phyloP scores from a whole-genome alignment of 805 yeast genomes.

The Crinitomyces ghanaensis region DNA sequence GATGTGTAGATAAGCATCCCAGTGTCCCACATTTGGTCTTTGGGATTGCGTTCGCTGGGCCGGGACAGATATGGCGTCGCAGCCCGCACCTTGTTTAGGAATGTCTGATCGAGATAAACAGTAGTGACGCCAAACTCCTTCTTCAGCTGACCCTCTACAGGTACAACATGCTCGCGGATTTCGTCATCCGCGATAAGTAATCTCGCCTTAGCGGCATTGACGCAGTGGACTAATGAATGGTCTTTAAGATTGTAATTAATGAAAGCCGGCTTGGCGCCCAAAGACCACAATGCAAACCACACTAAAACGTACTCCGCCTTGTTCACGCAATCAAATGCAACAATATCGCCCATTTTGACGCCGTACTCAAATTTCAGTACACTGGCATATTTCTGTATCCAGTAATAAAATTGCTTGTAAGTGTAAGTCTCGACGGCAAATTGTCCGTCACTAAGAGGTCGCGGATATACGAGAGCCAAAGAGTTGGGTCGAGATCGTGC shows the following conservation, averaged over 20 bases:
- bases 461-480: slow-evolving; percentile 53
- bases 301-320: slow-evolving; percentile 69
- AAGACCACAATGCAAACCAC: slow-evolving; percentile 83
- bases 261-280: slow-evolving; percentile 84
- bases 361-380: slow-evolving; percentile 53
- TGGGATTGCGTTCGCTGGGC: slow-evolving; percentile 46
- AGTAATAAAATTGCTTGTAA: slow-evolving; percentile 55
- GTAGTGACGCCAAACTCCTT: slow-evolving; percentile 13
- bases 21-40: slow-evolving; percentile 47
- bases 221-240: slow-evolving; percentile 66
- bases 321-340: slow-evolving; percentile 70
- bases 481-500: slow-evolving; percentile 39
- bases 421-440: slow-evolving; percentile 56
- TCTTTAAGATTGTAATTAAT: slow-evolving; percentile 71
- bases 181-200: slow-evolving; percentile 68
- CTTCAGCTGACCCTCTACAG: slow-evolving; percentile 35
- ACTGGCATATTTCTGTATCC: slow-evolving; percentile 53
- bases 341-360: slow-evolving; percentile 51
- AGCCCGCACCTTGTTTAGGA: slow-evolving; percentile 32
- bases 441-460: slow-evolving; percentile 24
- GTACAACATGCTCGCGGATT: slow-evolving; percentile 41
- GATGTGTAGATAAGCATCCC: slow-evolving; percentile 76
- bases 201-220: slow-evolving; percentile 51
- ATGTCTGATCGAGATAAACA: slow-evolving; percentile 31
- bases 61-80: slow-evolving; percentile 35